These are phyloP conservation scores for Linnemannia hyalina DNA, from an alignment of 192 early-diverging fungal species.

Conservation along the genomic window DNA sequence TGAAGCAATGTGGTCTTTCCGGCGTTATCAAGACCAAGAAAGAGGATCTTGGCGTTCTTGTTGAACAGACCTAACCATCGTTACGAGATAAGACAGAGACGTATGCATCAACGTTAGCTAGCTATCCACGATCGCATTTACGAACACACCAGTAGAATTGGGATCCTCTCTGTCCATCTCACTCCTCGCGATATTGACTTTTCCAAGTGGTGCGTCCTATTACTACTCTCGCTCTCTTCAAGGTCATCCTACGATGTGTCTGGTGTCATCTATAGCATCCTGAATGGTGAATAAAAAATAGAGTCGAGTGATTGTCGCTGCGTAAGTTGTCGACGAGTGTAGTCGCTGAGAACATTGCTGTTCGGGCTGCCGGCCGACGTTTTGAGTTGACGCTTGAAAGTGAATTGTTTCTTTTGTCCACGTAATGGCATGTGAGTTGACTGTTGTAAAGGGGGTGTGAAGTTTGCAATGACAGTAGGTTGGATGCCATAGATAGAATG, in stretches of 20 bases:
- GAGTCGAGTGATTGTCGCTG: neutral
- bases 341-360: neutral
- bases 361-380: no score
- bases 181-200: neutral
- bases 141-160: neutral
- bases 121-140: neutral
- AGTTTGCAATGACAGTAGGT: no score
- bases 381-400: no score
- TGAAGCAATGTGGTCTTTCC: slow-evolving; percentile 98
- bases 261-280: neutral
- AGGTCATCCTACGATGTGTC: neutral
- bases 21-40: slow-evolving; percentile 97
- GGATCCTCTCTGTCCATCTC: neutral
- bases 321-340: neutral
- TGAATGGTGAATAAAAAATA: neutral
- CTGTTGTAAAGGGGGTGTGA: no score
- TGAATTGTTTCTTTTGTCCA: no score
- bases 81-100: neutral
- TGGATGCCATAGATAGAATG: neutral
- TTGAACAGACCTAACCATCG: slow-evolving; percentile 87
- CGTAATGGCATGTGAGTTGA: no score
- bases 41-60: slow-evolving; percentile 98
- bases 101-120: neutral
- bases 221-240: neutral
- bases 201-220: neutral